Conservation (phyloP, 192 early-diverging fungal species). For the Ambispora gerdemannii region DNA sequence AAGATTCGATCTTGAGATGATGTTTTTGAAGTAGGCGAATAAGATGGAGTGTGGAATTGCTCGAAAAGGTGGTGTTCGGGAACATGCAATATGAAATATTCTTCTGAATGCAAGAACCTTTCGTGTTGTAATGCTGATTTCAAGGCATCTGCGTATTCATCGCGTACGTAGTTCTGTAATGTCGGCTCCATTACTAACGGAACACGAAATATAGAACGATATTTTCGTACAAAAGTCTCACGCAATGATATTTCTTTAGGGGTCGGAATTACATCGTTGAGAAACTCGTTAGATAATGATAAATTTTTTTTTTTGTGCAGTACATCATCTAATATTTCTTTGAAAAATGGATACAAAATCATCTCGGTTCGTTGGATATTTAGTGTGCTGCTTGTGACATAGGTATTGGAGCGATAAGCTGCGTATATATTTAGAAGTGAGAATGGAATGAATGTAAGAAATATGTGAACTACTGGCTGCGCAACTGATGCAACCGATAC, state of each 20-base stretch:
- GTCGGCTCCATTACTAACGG: slow-evolving; percentile 50
- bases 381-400: slow-evolving; percentile 59
- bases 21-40: not conserved
- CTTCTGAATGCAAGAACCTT: slow-evolving; percentile 35
- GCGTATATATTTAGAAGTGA: slow-evolving; percentile 66
- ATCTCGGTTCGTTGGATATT: slow-evolving; percentile 54
- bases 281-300: not conserved
- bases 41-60: not conserved
- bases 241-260: slow-evolving; percentile 39
- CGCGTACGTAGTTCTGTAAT: slow-evolving; percentile 31
- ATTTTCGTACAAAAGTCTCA: slow-evolving; percentile 49
- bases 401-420: slow-evolving; percentile 65
- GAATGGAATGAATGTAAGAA: slow-evolving; percentile 64
- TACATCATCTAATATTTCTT: slow-evolving; percentile 30
- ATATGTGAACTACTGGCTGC: slow-evolving; percentile 54
- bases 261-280: slow-evolving; percentile 31
- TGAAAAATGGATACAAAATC: slow-evolving; percentile 39
- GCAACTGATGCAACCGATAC: slow-evolving; percentile 11
- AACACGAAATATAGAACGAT: slow-evolving; percentile 43
- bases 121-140: slow-evolving; percentile 33
- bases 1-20: not conserved
- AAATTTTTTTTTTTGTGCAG: not conserved
- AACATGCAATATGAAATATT: slow-evolving; percentile 39
- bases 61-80: not conserved
- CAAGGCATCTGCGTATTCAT: slow-evolving; percentile 24